Evolutionary conservation across 495 filamentous ascomycete genomes (phyloP).

Genomic region (Trichocladium antarcticum): DNA sequence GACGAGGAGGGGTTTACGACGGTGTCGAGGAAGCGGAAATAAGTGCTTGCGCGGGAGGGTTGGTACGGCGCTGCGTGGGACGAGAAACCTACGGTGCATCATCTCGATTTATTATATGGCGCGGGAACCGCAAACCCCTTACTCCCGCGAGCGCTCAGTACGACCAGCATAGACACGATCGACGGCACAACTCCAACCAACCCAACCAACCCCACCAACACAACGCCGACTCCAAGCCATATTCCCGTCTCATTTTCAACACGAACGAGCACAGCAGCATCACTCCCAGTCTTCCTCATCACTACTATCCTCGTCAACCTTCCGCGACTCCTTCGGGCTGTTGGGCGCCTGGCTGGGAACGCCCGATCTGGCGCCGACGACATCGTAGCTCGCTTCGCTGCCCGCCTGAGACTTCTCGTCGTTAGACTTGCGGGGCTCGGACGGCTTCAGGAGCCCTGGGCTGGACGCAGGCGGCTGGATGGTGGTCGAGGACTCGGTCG

Average conservation of each 20-base stretch:
- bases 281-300: slow-evolving; percentile 76
- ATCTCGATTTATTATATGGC: background rate
- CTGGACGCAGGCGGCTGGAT: slow-evolving; percentile 33
- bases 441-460: slow-evolving; percentile 40
- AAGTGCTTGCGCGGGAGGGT: background rate
- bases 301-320: slow-evolving; percentile 35
- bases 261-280: slow-evolving; percentile 3
- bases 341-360: slow-evolving; percentile 60
- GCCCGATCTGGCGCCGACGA: slow-evolving; percentile 66
- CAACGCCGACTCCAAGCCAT: background rate
- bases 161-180: background rate
- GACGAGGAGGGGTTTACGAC: slow-evolving; percentile 95
- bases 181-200: slow-evolving; percentile 3
- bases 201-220: too few species aligned
- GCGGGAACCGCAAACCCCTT: background rate
- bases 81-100: background rate
- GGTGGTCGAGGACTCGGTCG: slow-evolving; percentile 42
- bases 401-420: slow-evolving; percentile 76
- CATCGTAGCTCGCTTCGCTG: slow-evolving; percentile 87
- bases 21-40: slow-evolving; percentile 65
- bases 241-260: background rate
- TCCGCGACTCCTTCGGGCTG: slow-evolving; percentile 55
- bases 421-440: slow-evolving; percentile 65
- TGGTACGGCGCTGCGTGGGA: too few species aligned
- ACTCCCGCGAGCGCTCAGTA: background rate